Base-by-base conservation (phyloP, 768 basidiomycete genomes). In the Boletus huronensis region DNA sequence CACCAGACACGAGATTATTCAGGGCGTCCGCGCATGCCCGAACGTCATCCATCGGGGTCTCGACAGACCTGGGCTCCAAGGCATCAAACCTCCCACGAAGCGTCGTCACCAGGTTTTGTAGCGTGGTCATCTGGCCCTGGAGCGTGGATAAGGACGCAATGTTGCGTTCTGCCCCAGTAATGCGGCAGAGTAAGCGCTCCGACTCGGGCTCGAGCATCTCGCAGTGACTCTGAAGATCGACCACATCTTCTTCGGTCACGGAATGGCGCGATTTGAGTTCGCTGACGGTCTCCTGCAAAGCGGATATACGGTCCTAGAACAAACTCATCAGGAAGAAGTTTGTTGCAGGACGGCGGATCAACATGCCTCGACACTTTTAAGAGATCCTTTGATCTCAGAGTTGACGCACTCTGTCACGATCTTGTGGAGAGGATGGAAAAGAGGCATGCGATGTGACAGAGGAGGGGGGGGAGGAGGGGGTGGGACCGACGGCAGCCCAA, bases 1-100 rank as follows among this genome's bases (percentile, higher is more conserved):
- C 58, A 82, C 82, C 81, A 35, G 70, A 69, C 11, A 80, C 70
- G 9, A 82, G 63, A 38, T 63, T 69, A 26, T 64, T 67, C 52
- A 82, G 62, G 6, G 69, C 71, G 16, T 67, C 57, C 13, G 77
- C 69, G 55, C 68, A 72, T 13, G 68, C 54, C 62, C 45, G 53
- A 26, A 69, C 45, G 14, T 71, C 69, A n/a, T 52, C 57, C 54
- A 58, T 25, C 17, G 60, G 53, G 3, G 51, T 34, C 26, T 57
- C 67, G 11, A 36, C 35, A 8, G 42, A 23, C 25, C 40, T 47
- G 23, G 54, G n/a, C 19, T 63, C 55, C 1, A 53, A 32, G 13
- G 54, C 52, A 23, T 71, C 71, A 31, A 62, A 28, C 53, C 36
- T 67, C 16, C 39, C 54, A 14, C 58, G 67, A 10, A 70, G 51